Percentiles rank a stretch among this genome's conserved stretches.
Conservation (phyloP, 2,329 filamentous ascomycete genomes). For the Trichocomaceae sp. region DNA sequence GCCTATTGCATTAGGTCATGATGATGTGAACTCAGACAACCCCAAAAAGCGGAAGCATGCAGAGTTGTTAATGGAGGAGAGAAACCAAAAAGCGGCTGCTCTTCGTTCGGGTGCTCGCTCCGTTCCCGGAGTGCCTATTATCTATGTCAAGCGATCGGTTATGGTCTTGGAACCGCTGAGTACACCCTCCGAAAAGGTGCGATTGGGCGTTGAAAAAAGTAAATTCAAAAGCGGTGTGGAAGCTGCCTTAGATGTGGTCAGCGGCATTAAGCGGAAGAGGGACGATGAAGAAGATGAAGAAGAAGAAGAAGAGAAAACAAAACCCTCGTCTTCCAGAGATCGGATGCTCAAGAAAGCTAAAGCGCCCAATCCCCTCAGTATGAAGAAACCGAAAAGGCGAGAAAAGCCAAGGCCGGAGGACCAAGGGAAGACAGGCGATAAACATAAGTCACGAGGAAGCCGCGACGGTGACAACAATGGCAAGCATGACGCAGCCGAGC, state of each 20-base stretch:
- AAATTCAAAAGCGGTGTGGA: slow-evolving; percentile 42
- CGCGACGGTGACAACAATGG: slow-evolving; percentile 10
- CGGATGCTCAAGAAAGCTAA: slow-evolving; percentile 34
- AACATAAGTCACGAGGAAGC: slow-evolving; percentile 11
- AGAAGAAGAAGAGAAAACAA: slow-evolving; percentile 24
- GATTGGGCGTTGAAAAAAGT: slow-evolving; percentile 39
- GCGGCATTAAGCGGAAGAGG: slow-evolving; percentile 30
- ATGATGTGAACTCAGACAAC: slow-evolving; percentile 9
- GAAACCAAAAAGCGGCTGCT: slow-evolving; percentile 25
- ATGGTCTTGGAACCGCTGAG: slow-evolving; percentile 47
- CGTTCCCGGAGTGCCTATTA: slow-evolving; percentile 44
- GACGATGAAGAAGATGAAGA: slow-evolving; percentile 21
- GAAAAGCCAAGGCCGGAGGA: slow-evolving; percentile 17
- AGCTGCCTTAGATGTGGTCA: slow-evolving; percentile 19
- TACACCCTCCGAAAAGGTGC: slow-evolving; percentile 35
- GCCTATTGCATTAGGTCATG: slow-evolving; percentile 19
- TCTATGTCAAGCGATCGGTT: slow-evolving; percentile 47
- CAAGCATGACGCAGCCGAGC: slow-evolving; percentile 14
- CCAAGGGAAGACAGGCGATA: slow-evolving; percentile 17
- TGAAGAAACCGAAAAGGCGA: slow-evolving; percentile 42
- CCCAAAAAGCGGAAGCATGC: slow-evolving; percentile 30
- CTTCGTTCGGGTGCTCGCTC: slow-evolving; percentile 36
- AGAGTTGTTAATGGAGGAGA: slow-evolving; percentile 26
- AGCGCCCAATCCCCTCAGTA: slow-evolving; percentile 43
- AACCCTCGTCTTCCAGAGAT: background rate